Percentiles rank a stretch among this genome's conserved stretches.
Evolutionary conservation across 2,329 filamentous ascomycete genomes (phyloP).

Genomic region (Pleomassaria siparia): DNA sequence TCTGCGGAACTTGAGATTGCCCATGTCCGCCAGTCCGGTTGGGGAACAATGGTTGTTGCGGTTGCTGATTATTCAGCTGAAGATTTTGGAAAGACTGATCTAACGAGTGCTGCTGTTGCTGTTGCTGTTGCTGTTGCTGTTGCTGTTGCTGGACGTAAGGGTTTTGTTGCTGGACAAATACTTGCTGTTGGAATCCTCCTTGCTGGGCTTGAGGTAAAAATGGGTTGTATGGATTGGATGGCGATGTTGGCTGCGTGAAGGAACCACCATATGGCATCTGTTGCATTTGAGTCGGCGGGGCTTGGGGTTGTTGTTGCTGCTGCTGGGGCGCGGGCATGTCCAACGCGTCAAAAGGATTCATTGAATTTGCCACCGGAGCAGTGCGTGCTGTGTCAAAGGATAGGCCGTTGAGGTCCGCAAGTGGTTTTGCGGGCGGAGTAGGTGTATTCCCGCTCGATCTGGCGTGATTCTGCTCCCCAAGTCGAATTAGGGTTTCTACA

Average conservation of each 20-base stretch:
- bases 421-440: conserved; percentile 51
- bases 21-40: conserved; percentile 69
- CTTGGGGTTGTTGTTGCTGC: conserved; percentile 33
- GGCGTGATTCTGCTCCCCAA: conserved; percentile 63
- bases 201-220: conserved; percentile 56
- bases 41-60: conserved; percentile 65
- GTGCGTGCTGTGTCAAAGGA: conserved; percentile 44
- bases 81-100: conserved; percentile 75
- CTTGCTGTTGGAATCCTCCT: conserved; percentile 27
- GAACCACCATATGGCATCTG: conserved; percentile 25
- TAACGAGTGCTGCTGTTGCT: conserved; percentile 46
- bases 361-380: conserved; percentile 26
- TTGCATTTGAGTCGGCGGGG: conserved; percentile 33
- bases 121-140: conserved; percentile 10
- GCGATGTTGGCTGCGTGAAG: conserved; percentile 27
- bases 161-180: conserved; percentile 10
- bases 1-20: conserved; percentile 40
- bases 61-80: conserved; percentile 56
- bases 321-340: conserved; percentile 34
- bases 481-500: conserved; percentile 78
- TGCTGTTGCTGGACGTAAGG: conserved; percentile 12
- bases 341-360: conserved; percentile 50
- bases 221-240: conserved; percentile 64
- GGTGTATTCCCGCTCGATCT: conserved; percentile 51
- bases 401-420: conserved; percentile 45